Base-by-base conservation (phyloP, 83 land plant species). In the Thuja plicata region DNA sequence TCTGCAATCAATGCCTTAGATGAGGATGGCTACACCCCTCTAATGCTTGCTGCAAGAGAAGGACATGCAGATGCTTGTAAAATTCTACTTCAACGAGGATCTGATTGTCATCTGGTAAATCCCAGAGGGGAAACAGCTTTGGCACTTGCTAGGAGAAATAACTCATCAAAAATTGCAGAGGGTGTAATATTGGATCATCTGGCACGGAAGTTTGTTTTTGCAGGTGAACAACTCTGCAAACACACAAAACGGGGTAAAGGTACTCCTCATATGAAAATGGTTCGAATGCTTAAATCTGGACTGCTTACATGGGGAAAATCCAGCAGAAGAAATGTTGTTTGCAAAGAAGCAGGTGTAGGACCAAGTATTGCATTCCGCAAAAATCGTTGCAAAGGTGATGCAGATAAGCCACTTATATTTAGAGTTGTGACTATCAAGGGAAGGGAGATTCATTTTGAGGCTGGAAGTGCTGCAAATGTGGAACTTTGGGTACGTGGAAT, bases 401-500 rank as follows among this genome's bases (percentile, higher is more conserved):
- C 74, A 8, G 91, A 88, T 66, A 87, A 90, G 46, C 88, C 88
- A 24, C 89, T 86, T 17, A 70, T 91, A 27, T 92, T 92, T 66
- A 82, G 94, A 83, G 87, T 94, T 60, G 57, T 91, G 41, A 92
- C 95, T 3, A 79, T 19, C 79, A 88, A 77, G 24, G 95, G 94
- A 21, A 92, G 93, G 79, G 95, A 92, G 79, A 89, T 94, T 5
- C 94, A 94, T 86, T 94, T 94, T 88, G 92, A 94, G 66, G 94
- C 93, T 38, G 55, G 88, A 40, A 71, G 88, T 88, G 74, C 76
- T 50, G 41, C 89, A 87, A 71, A 32, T 87, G 90, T 92, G 57
- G 94, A 93, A 52, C 91, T 94, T 37, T 94, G 95, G 95, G 93
- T 94, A 87, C 92, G 91, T 34, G 95, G 95, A 35, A 93, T 94